Evolutionary conservation across 257 asterid species (phyloP).

Genomic region (Oldenlandia corymbosa): DNA sequence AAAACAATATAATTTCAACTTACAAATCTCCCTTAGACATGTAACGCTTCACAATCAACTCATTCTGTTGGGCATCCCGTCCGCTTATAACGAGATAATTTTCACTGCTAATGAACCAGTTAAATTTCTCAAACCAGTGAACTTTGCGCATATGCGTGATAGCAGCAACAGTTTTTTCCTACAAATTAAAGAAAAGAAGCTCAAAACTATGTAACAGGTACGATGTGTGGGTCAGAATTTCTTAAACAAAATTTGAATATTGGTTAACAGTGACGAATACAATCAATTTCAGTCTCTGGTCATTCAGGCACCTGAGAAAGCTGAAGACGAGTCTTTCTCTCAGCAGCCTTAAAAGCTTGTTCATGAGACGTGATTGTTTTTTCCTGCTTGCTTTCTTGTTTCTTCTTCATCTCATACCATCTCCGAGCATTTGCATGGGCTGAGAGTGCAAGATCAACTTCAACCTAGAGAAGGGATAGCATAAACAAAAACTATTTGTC

Average conservation of each 20-base stretch:
- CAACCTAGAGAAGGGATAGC: constrained; percentile 51
- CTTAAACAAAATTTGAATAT: neutral
- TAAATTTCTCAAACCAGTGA: constrained; percentile 99
- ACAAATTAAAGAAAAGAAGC: constrained; percentile 18
- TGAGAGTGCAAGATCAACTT: constrained; percentile 90
- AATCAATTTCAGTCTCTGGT: constrained; percentile 1
- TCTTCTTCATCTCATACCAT: constrained; percentile 92
- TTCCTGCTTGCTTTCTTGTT: constrained; percentile 92
- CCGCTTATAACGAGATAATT: constrained; percentile 95
- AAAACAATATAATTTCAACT: constrained; percentile 30
- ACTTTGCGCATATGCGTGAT: constrained; percentile 95
- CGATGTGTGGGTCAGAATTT: neutral
- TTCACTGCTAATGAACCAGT: constrained; percentile 98
- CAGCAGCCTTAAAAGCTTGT: constrained; percentile 98
- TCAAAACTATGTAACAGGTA: constrained; percentile 12
- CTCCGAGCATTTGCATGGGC: constrained; percentile 99
- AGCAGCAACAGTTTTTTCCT: constrained; percentile 95
- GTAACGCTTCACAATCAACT: constrained; percentile 96
- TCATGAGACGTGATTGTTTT: constrained; percentile 89
- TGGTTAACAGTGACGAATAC: neutral
- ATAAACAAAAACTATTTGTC: neutral
- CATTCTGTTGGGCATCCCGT: constrained; percentile 97
- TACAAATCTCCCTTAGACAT: constrained; percentile 98
- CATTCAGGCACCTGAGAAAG: constrained; percentile 69
- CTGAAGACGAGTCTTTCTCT: constrained; percentile 82